Conservation (phyloP, 495 filamentous ascomycete species). For the Penicillium waksmanii region DNA sequence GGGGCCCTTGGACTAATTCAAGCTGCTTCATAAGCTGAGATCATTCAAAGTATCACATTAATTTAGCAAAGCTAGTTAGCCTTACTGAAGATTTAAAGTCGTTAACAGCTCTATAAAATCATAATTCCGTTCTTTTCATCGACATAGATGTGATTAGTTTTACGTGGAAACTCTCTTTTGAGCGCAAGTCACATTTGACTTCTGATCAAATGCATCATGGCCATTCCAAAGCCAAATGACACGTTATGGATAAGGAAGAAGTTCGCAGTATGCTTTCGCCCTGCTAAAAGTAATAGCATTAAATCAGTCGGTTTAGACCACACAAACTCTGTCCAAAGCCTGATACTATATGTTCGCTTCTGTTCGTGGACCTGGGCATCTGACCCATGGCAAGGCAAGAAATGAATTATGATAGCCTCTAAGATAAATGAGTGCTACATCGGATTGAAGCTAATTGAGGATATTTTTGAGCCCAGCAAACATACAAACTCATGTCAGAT, state of each 20-base stretch:
- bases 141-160: not conserved
- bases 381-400: too few relatives aligned
- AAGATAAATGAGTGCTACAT: not conserved
- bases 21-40: not conserved
- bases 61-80: not conserved
- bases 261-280: not conserved
- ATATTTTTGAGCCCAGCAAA: not conserved
- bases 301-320: not conserved
- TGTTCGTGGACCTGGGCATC: too few relatives aligned
- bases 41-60: not conserved
- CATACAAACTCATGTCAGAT: not conserved
- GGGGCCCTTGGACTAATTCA: slow-evolving; percentile 1
- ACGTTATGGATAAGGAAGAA: not conserved
- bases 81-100: not conserved
- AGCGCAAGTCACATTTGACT: not conserved
- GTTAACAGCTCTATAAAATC: not conserved
- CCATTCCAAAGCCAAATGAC: not conserved
- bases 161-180: not conserved
- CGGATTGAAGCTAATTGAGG: not conserved
- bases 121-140: not conserved
- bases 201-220: not conserved
- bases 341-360: too few relatives aligned
- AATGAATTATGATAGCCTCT: not conserved
- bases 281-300: not conserved
- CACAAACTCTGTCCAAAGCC: not conserved